Conservation (phyloP, 2,329 filamentous ascomycete species). For the Xylariales sp. region DNA sequence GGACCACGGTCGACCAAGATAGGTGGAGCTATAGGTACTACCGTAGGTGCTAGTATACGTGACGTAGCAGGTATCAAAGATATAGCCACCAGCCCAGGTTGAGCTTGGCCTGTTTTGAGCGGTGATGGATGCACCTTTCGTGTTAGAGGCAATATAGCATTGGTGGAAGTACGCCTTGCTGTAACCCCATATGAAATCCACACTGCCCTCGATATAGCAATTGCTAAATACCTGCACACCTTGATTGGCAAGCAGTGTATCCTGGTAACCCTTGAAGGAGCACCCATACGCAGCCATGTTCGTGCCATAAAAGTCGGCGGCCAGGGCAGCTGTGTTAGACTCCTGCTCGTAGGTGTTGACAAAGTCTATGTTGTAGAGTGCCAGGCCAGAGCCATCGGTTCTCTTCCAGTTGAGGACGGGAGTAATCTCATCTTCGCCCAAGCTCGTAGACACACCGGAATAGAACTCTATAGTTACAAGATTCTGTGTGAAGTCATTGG, state of each 20-base stretch:
- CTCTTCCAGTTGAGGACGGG: constrained; percentile 41
- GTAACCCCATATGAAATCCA: constrained; percentile 26
- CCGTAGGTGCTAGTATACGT: constrained; percentile 14
- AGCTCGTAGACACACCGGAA: constrained; percentile 33
- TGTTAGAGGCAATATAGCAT: constrained; percentile 32
- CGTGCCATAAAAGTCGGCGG: constrained; percentile 28
- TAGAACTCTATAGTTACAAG: constrained; percentile 30
- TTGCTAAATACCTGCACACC: constrained; percentile 28
- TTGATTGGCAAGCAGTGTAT: constrained; percentile 22
- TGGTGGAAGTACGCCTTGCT: constrained; percentile 30
- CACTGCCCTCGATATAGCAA: constrained; percentile 26
- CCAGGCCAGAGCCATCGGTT: constrained; percentile 36
- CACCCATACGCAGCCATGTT: constrained; percentile 27
- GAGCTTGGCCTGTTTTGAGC: constrained; percentile 24
- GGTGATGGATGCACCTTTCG: constrained; percentile 24
- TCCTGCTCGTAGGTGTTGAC: constrained; percentile 22
- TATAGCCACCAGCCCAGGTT: constrained; percentile 24
- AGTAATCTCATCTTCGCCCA: constrained; percentile 34
- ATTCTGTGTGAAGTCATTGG: constrained; percentile 31
- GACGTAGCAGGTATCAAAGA: constrained; percentile 24
- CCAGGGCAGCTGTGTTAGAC: constrained; percentile 18
- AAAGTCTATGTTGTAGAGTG: constrained; percentile 47
- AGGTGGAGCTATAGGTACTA: constrained; percentile 15
- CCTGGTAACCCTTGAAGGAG: constrained; percentile 22
- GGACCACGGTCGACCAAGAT: constrained; percentile 18